Evolutionary conservation across 345 rosid species (phyloP).

Genomic region (Eucalyptus marginata): DNA sequence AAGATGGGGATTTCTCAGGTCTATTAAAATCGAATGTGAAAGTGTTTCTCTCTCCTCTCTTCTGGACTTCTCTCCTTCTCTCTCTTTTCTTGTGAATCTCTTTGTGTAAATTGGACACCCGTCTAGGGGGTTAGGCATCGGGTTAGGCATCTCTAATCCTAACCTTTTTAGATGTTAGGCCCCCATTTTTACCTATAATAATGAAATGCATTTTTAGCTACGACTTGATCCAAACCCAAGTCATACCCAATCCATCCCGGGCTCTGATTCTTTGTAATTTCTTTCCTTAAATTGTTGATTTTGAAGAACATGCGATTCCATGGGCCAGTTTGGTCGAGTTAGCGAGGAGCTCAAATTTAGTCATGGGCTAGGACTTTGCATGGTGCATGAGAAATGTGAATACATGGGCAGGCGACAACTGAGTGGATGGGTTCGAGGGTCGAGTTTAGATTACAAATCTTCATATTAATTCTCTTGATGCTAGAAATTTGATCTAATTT

Average conservation of each 20-base stretch:
- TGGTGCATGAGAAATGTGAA: not conserved
- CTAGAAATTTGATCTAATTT: not conserved
- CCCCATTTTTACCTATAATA: too few species aligned
- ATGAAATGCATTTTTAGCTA: not conserved
- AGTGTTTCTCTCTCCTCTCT: not conserved
- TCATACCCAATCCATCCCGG: fast-evolving
- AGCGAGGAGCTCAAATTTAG: not conserved
- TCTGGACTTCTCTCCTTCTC: not conserved
- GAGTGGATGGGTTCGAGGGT: not conserved
- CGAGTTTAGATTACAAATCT: not conserved
- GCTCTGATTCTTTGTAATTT: not conserved
- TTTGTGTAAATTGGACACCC: not conserved
- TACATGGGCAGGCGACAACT: fast-evolving
- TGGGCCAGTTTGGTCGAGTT: fast-evolving
- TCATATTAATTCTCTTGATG: not conserved
- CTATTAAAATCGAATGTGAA: not conserved
- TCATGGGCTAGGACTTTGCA: not conserved
- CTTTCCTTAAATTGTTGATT: not conserved
- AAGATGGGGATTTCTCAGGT: not conserved
- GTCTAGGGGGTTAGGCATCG: not conserved
- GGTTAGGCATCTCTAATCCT: not conserved
- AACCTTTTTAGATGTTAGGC: not conserved
- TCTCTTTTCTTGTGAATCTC: not conserved
- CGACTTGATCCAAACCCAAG: not conserved
- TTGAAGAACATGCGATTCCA: not conserved